Evolutionary conservation across 139 green algal species (phyloP), one percentile per base, ranked within the genome.

Genomic region (Chlamydomonas asymmetrica): DNA sequence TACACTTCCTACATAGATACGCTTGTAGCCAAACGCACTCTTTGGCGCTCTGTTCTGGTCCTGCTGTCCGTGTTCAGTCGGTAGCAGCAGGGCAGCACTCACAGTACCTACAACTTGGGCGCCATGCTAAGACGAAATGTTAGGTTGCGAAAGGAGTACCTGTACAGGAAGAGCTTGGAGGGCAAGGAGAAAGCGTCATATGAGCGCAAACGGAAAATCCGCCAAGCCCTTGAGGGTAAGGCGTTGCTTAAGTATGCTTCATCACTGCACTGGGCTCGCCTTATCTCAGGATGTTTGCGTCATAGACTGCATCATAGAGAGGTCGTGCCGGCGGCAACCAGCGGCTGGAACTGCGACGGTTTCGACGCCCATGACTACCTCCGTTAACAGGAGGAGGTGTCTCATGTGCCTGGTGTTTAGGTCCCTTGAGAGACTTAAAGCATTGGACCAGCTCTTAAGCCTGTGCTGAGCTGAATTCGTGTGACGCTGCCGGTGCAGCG

Each of bases 121-220:
- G 48, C 54, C 35, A 90, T 90, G 85, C 62, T 90, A 32, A 63
- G 85, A n/a, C 75, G 97, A 4, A 97, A 97, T 54, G 89, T 92
- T 1, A 81, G 97, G 0, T 75, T 98, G 25, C 73, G 97, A 0
- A 93, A 94, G 54, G 96, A 99, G 81, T 99, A 98, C 79, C 59
- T 99, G 31, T 99, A 97, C 77, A 68, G 96, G 25, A 99, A 99
- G 75, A 91, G 90, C 29, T 67, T 99, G 37, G 96, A 99, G 79
- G 96, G 94, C 38, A 98, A 98, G 76, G 94, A 98, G 74, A 70
- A 84, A 4, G 88, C 90, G 22, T 70, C 84, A 7, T 98, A 99
- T 85, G 97, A 99, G 76, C 92, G 94, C 49, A 99, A 99, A 80
- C 84, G 93, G 0, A 90, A 93, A 45, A 91, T 99, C 6, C 82